Evolutionary conservation across 495 filamentous ascomycete species (phyloP).

Genomic region (Pyronema domesticum): DNA sequence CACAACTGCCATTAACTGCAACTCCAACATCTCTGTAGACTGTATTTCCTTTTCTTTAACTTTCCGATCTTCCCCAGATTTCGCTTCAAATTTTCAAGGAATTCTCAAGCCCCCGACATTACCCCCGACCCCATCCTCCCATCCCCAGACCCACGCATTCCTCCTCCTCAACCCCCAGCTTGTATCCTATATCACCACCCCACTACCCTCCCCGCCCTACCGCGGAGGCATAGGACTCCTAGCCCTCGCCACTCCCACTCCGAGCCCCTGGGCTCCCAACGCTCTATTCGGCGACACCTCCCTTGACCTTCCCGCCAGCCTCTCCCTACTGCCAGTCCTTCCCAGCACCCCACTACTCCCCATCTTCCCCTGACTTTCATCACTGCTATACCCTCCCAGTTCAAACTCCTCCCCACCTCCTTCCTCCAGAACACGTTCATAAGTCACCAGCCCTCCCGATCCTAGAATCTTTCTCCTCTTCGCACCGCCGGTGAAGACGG

Average conservation of each 20-base stretch:
- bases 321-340: slow-evolving; percentile 65
- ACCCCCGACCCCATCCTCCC: too few species aligned
- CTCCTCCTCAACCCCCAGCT: too few species aligned
- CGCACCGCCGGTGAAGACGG: slow-evolving; percentile 31
- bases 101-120: too few species aligned
- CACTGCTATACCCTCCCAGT: slow-evolving; percentile 41
- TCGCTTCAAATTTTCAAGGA: too few species aligned
- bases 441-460: slow-evolving; percentile 31
- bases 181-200: too few species aligned
- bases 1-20: too few species aligned
- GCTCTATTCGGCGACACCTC: slow-evolving; percentile 38
- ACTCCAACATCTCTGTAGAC: too few species aligned
- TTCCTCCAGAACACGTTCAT: slow-evolving; percentile 76
- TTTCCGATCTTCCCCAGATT: too few species aligned
- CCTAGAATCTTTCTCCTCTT: slow-evolving; percentile 40
- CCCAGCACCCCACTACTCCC: slow-evolving; percentile 55
- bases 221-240: slow-evolving; percentile 46
- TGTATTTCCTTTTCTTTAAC: too few species aligned
- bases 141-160: too few species aligned
- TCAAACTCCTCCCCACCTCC: slow-evolving; percentile 45
- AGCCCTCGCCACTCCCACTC: slow-evolving; percentile 26
- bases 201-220: background rate
- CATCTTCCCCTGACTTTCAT: slow-evolving; percentile 35
- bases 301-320: slow-evolving; percentile 40
- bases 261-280: too few species aligned